A percentile compares a stretch with the other conserved stretches of the same genome.
These are phyloP conservation scores for Tricladium varicosporioides DNA, from an alignment of 2,329 filamentous ascomycete species.

Conservation along the genomic window DNA sequence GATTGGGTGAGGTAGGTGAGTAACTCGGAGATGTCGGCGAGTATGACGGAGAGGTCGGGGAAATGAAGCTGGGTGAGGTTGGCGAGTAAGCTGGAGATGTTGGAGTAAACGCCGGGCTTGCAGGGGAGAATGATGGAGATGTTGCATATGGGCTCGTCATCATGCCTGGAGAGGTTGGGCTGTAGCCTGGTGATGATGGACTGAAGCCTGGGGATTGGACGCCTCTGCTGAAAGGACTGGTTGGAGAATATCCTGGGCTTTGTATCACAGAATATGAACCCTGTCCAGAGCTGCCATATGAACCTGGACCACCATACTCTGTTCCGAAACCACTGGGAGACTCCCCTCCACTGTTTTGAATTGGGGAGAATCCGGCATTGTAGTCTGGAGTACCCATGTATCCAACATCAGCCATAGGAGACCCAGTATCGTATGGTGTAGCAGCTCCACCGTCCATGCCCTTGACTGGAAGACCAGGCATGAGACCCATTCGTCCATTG, in stretches of 20 bases:
- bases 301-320: conserved; percentile 48
- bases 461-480: conserved; percentile 76
- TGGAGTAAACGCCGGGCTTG: conserved; percentile 39
- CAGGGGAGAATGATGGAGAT: conserved; percentile 59
- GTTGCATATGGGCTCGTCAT: conserved; percentile 50
- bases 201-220: conserved; percentile 45
- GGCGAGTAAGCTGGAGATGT: conserved; percentile 36
- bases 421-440: conserved; percentile 90
- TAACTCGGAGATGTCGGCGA: conserved; percentile 74
- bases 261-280: conserved; percentile 64
- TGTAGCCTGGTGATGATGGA: conserved; percentile 34
- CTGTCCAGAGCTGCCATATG: conserved; percentile 47
- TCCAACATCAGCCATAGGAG: conserved; percentile 72
- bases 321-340: conserved; percentile 62
- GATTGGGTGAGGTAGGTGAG: conserved; percentile 73
- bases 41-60: conserved; percentile 72
- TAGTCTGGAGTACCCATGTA: conserved; percentile 60
- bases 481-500: conserved; percentile 80
- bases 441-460: conserved; percentile 78
- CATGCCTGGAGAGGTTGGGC: conserved; percentile 55
- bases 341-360: conserved; percentile 72
- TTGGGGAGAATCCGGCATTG: conserved; percentile 70
- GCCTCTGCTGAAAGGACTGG: conserved; percentile 51
- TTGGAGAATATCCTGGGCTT: conserved; percentile 69
- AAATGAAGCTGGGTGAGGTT: conserved; percentile 37